Conservation (phyloP, 352 stramenopile species). For the Saprolegnia parasitica region DNA sequence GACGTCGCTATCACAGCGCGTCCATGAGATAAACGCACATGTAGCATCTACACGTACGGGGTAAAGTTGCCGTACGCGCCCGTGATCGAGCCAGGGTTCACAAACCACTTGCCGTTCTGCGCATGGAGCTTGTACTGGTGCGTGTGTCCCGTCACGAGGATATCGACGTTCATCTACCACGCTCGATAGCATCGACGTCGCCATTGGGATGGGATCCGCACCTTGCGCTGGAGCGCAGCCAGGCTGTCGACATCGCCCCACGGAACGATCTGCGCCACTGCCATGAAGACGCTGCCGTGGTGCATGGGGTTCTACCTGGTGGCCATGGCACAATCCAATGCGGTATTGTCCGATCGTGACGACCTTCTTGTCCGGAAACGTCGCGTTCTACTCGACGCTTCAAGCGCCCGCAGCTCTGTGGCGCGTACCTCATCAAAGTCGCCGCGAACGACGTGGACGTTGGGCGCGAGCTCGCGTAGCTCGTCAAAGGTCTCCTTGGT, state of each 20-base stretch:
- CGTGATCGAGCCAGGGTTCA: conserved; percentile 97
- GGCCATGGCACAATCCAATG: conserved; percentile 96
- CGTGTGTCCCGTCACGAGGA: conserved; percentile 94
- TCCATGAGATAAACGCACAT: neutral
- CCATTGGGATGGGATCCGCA: conserved; percentile 23
- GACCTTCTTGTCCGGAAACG: conserved; percentile 93
- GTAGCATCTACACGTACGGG: neutral
- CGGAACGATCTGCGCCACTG: conserved; percentile 50
- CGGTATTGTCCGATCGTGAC: conserved; percentile 95
- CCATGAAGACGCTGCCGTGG: neutral
- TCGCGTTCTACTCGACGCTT: conserved; percentile 39
- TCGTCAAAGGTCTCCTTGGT: conserved; percentile 94
- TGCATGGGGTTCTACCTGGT: conserved; percentile 72
- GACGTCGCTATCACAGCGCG: conserved; percentile 41
- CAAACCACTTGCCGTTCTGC: conserved; percentile 93
- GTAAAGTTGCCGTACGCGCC: conserved; percentile 88
- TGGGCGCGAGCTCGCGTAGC: conserved; percentile 92
- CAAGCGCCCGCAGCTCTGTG: neutral
- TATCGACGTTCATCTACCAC: conserved; percentile 94
- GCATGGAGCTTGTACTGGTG: conserved; percentile 91
- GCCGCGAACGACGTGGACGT: conserved; percentile 94
- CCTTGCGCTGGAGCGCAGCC: conserved; percentile 84
- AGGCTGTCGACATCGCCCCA: conserved; percentile 87
- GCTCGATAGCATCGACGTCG: neutral
- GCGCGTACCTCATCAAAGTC: conserved; percentile 88